These are phyloP conservation scores for Russula compacta DNA, from an alignment of 768 basidiomycete genomes.

Conservation along the genomic window DNA sequence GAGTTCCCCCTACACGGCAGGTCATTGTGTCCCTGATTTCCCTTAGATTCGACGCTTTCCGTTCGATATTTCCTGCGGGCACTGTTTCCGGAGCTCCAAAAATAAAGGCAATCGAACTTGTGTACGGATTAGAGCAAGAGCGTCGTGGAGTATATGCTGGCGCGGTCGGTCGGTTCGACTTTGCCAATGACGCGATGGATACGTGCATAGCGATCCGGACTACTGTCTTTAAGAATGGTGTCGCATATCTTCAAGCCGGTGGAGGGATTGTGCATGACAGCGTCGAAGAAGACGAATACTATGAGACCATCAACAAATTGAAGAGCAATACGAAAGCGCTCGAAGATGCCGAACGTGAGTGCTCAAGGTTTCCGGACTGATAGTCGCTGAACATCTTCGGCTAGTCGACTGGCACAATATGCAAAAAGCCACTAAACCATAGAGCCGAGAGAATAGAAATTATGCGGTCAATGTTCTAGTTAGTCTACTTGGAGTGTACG, in stretches of 20 bases:
- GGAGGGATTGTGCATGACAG: conserved; percentile 97
- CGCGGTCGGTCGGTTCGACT: conserved; percentile 96
- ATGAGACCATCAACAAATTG: conserved; percentile 93
- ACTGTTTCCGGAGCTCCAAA: conserved; percentile 99
- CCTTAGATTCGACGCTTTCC: conserved; percentile 90
- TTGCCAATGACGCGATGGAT: conserved; percentile 91
- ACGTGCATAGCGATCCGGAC: conserved; percentile 98
- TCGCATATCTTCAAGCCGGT: conserved; percentile 89
- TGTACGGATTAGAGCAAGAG: conserved; percentile 80
- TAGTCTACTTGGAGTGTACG: conserved; percentile 17
- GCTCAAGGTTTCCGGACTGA: background rate
- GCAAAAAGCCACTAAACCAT: conserved; percentile 30
- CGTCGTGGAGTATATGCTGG: conserved; percentile 93
- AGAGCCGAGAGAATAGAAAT: background rate
- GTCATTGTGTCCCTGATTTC: background rate
- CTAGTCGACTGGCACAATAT: conserved; percentile 64
- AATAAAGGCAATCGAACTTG: conserved; percentile 94
- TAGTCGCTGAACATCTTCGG: conserved; percentile 20
- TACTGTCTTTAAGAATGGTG: conserved; percentile 92
- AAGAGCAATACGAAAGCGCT: conserved; percentile 79
- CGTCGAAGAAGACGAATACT: conserved; percentile 94
- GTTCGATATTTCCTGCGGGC: conserved; percentile 97
- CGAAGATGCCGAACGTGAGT: conserved; percentile 81
- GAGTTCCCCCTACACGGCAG: conserved; percentile 2
- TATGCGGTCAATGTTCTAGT: background rate